phyloP scores from a whole-genome alignment of 2,329 filamentous ascomycete genomes.

The Paracoccidioides brasiliensis region DNA sequence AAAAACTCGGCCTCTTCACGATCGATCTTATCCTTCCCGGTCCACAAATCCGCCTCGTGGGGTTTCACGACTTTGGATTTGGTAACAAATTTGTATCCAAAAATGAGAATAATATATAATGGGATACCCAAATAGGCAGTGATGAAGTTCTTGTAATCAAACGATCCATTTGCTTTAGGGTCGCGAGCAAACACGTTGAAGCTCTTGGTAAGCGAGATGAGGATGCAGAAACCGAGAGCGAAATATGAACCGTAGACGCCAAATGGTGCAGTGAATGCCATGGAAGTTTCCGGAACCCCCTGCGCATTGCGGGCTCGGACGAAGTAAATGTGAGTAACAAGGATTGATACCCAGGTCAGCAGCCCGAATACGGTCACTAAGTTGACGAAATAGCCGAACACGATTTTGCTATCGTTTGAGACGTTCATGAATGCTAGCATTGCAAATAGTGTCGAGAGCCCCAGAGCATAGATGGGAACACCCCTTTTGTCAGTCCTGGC shows the following conservation, averaged over 20 bases:
- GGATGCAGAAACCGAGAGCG: conserved; percentile 47
- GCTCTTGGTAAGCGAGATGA: conserved; percentile 70
- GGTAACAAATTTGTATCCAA: conserved; percentile 16
- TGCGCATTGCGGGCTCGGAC: conserved; percentile 30
- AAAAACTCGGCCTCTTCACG: conserved; percentile 59
- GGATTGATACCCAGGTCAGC: conserved; percentile 36
- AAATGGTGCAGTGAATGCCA: conserved; percentile 32
- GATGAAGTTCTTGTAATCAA: conserved; percentile 33
- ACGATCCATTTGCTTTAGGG: conserved; percentile 40
- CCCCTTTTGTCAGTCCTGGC: conserved; percentile 50
- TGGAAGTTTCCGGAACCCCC: conserved; percentile 21
- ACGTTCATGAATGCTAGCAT: conserved; percentile 35
- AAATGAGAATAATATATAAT: conserved; percentile 29
- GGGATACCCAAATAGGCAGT: conserved; percentile 34
- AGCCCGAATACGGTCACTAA: conserved; percentile 32
- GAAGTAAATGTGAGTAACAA: conserved; percentile 36
- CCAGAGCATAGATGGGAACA: conserved; percentile 32
- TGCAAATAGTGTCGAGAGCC: conserved; percentile 28
- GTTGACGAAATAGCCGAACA: conserved; percentile 37
- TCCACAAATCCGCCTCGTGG: conserved; percentile 15
- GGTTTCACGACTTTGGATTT: conserved; percentile 11
- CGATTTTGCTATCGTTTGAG: conserved; percentile 22
- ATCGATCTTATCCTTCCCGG: conserved; percentile 17
- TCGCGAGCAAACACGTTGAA: conserved; percentile 51
- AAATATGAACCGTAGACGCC: conserved; percentile 46